Conservation (phyloP, 305 asterid genomes). For the Ajuga reptans region DNA sequence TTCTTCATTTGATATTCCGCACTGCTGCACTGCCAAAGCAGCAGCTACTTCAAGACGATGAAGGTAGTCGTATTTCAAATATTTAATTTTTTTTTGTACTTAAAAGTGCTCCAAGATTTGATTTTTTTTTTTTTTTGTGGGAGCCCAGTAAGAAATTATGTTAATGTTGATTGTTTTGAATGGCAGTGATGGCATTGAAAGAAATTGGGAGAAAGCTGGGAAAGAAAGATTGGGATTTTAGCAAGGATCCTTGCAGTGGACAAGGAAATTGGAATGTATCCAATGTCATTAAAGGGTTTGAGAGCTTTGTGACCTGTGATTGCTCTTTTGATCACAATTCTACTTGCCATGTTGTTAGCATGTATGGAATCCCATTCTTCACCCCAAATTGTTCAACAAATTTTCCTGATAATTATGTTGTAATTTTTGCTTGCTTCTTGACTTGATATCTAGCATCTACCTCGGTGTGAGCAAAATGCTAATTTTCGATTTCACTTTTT, state of each 20-base stretch:
- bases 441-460: too few species aligned
- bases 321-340: constrained; percentile 50
- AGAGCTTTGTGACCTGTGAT: constrained; percentile 61
- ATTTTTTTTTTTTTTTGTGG: background rate
- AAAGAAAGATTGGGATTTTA: constrained; percentile 70
- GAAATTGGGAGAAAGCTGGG: constrained; percentile 52
- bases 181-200: constrained; percentile 53
- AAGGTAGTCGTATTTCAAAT: constrained; percentile 32
- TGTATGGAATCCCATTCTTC: constrained; percentile 18
- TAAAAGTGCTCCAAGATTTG: background rate
- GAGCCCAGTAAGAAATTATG: constrained; percentile 15
- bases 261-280: constrained; percentile 70
- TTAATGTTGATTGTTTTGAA: background rate
- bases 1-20: constrained; percentile 26
- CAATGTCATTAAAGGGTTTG: constrained; percentile 41
- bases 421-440: too few species aligned
- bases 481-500: too few species aligned
- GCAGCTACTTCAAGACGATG: constrained; percentile 41
- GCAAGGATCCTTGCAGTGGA: constrained; percentile 61
- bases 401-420: too few species aligned
- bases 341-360: constrained; percentile 56
- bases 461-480: too few species aligned
- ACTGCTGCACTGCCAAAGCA: constrained; percentile 27
- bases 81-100: background rate
- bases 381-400: too few species aligned